Conservation (phyloP, 1,139 yeast species). For the Debaryomyces udenii region DNA sequence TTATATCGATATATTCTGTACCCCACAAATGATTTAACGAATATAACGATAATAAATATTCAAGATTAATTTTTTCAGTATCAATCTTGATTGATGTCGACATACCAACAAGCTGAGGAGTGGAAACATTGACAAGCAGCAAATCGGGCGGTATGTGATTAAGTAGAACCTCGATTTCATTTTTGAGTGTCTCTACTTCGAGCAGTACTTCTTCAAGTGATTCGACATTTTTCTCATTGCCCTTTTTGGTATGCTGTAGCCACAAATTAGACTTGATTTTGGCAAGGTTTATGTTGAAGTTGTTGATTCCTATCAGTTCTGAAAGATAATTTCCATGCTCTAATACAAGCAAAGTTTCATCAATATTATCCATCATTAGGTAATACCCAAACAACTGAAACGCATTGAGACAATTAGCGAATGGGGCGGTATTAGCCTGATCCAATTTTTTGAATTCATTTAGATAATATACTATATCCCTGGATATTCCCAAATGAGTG, state of each 20-base stretch:
- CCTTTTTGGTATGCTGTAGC: background rate
- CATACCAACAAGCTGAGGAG: background rate
- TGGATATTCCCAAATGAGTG: constrained; percentile 53
- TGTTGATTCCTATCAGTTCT: background rate
- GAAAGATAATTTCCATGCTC: constrained; percentile 1
- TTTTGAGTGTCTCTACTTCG: background rate
- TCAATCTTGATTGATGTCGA: constrained; percentile 2
- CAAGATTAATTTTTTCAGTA: constrained; percentile 5
- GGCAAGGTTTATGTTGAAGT: constrained; percentile 1
- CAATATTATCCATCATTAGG: constrained; percentile 16
- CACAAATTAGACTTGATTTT: background rate
- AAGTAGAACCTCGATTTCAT: background rate
- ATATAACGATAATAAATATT: constrained; percentile 11
- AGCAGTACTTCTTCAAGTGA: background rate
- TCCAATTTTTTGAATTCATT: constrained; percentile 49
- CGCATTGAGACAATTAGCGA: constrained; percentile 30
- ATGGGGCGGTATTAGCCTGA: constrained; percentile 27
- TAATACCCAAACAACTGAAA: constrained; percentile 23
- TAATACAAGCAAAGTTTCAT: constrained; percentile 1
- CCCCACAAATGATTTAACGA: background rate
- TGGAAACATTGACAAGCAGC: background rate
- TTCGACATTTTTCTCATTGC: background rate
- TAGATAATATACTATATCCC: constrained; percentile 54
- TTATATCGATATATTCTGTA: background rate
- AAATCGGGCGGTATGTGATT: background rate